phyloP scores from a whole-genome alignment of 768 basidiomycete species.

The Sutorius australiensis region DNA sequence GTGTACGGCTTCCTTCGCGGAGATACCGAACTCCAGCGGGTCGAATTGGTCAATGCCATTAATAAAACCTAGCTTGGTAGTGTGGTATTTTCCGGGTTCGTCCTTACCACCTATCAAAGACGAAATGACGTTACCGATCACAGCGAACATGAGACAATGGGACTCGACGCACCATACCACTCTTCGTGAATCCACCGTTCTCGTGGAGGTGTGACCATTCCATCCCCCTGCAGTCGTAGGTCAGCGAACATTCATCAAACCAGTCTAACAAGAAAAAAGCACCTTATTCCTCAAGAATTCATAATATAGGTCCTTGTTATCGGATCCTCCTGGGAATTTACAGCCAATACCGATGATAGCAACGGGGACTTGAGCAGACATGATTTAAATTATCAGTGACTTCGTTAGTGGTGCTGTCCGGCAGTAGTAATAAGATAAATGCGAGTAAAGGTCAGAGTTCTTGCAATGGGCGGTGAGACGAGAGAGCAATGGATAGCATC shows the following conservation, averaged over 20 bases:
- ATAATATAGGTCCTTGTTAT: conserved; percentile 29
- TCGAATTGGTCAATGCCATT: conserved; percentile 33
- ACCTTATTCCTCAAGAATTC: conserved; percentile 32
- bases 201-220: conserved; percentile 25
- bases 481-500: not conserved
- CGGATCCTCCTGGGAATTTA: conserved; percentile 32
- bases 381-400: conserved; percentile 7
- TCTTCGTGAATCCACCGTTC: conserved; percentile 30
- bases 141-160: not conserved
- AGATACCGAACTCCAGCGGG: conserved; percentile 33
- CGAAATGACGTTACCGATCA: not conserved
- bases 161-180: conserved; percentile 28
- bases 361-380: conserved; percentile 30
- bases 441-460: not conserved
- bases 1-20: conserved; percentile 26
- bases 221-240: conserved; percentile 24
- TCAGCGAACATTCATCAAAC: not conserved
- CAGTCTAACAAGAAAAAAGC: not conserved
- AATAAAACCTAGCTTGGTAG: conserved; percentile 29
- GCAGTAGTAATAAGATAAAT: not conserved
- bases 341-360: conserved; percentile 33
- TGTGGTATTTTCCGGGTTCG: conserved; percentile 31
- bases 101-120: conserved; percentile 24
- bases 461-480: not conserved
- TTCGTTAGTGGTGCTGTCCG: not conserved